Evolutionary conservation across 805 yeast species (phyloP), one percentile per base, ranked within the genome.

Genomic region (Candida silvicultrix): DNA sequence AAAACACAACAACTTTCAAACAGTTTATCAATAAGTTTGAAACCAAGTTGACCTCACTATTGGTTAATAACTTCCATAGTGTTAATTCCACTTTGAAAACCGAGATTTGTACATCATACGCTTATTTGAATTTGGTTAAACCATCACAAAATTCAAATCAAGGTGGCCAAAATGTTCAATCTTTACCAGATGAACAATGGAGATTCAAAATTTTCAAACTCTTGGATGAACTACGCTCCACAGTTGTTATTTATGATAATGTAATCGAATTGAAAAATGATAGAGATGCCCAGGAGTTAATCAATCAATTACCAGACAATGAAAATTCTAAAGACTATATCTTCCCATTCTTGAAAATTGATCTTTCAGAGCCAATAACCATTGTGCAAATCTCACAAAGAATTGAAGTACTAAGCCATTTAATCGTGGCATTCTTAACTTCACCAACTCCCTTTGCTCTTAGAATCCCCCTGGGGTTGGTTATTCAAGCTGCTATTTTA

Each of bases 1-100:
- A 75, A 46, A 85, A 88, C 57, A 75, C 95, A 1, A 85, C 94
- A 2, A 84, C 95, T 2, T 86, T 87, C 59, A 77, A 90, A 62
- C 95, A 96, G 14, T 83, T 73, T 65, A 84, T 83, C 5, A 75
- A 79, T 47, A 83, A 80, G 54, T 78, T 77, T 52, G 80, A 81
- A 54, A 62, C 59, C 12, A 73, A 69, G 28, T 63, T 81, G 28
- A 48, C 67, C 10, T 53, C 51, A 6, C 58, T 77, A 48, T 62
- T 72, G 35, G 58, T 48, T 35, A 60, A 55, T 45, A 65, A 60
- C 56, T 74, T 66, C 54, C 57, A 59, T 15, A 67, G 60, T 41
- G 69, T 73, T 49, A 74, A 78, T 28, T 34, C 44, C 0, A 47
- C 54, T 0, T 64, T 81, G 41, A 72, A 76, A 54, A 45, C 50